Evolutionary conservation across 495 filamentous ascomycete genomes (phyloP), one percentile per base, ranked within the genome.

Genomic region (Daldinia bambusicola): DNA sequence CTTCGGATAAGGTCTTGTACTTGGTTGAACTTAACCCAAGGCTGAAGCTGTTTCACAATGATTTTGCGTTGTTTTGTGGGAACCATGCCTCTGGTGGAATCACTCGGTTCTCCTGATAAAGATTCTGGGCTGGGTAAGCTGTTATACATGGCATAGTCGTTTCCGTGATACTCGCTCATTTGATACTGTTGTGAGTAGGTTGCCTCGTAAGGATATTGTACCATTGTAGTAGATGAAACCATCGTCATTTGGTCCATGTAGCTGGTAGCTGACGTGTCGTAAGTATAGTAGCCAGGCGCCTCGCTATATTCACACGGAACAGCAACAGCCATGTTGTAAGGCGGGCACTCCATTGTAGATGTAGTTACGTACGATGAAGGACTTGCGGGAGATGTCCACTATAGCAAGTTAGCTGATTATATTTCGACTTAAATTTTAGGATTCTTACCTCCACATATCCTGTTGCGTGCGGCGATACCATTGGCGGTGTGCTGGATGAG

Each of bases 21-120:
- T 45, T 77, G 75, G 55, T 69, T 65, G 60, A 71, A 55, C 37
- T 40, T 75, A n/a, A 43, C 37, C 69, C 63, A 73, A 26, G 75
- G 75, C 18, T 77, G 75, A 41, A 77, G 69, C 40, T 77, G 75
- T 55, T 74, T 74, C 34, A 77, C 66, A n/a, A 75, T 75, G 26
- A 77, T 74, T 30, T 75, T 77, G 38, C 75, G 75, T 32, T 70
- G 70, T 45, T 51, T 77, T 4, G 69, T 71, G 1, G 66, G 50
- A 26, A 75, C 55, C 55, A 74, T 58, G n/a, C 56, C 56, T 30
- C 36, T 60, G 45, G 63, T 61, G 45, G 68, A 16, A 26, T 55
- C 51, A 50, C 43, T 53, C 26, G 16, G 20, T 13, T 38, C 55
- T 16, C 36, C 22, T 58, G 18, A 31, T 48, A 40, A 57, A 18